phyloP scores from a whole-genome alignment of 2,329 filamentous ascomycete species.

The Monascus ruber region DNA sequence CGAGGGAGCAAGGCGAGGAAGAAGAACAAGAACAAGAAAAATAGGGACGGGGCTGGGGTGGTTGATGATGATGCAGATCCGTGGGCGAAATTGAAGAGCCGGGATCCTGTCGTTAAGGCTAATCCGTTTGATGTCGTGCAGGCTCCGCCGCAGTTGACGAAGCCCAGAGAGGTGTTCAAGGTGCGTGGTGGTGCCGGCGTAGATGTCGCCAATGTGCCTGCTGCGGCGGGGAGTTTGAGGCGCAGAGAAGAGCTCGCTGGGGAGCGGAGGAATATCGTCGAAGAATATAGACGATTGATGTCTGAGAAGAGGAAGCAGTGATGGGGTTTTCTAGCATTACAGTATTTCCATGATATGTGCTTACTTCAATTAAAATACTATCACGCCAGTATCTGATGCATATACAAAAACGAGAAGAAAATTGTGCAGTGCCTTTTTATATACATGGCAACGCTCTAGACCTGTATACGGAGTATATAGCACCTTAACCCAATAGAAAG shows the following conservation, averaged over 20 bases:
- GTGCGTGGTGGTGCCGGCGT: conserved; percentile 53
- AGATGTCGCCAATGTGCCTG: conserved; percentile 58
- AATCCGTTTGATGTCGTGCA: conserved; percentile 47
- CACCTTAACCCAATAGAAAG: conserved; percentile 1
- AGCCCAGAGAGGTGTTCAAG: conserved; percentile 53
- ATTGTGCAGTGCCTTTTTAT: conserved; percentile 2
- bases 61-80: conserved; percentile 58
- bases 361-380: not conserved
- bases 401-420: not conserved
- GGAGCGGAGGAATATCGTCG: conserved; percentile 59
- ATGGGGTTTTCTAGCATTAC: not conserved
- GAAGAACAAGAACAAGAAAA: conserved; percentile 33
- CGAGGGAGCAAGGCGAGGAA: conserved; percentile 41
- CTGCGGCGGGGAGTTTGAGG: conserved; percentile 57
- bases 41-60: conserved; percentile 24
- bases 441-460: conserved; percentile 2
- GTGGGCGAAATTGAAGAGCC: conserved; percentile 62
- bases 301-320: conserved; percentile 34
- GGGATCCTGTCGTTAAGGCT: conserved; percentile 26
- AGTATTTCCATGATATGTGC: not conserved
- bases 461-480: conserved; percentile 1
- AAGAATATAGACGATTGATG: conserved; percentile 63
- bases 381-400: not conserved
- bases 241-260: conserved; percentile 61
- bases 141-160: conserved; percentile 64